Conservation (phyloP, 768 basidiomycete species). For the Agaricus subrufescens region DNA sequence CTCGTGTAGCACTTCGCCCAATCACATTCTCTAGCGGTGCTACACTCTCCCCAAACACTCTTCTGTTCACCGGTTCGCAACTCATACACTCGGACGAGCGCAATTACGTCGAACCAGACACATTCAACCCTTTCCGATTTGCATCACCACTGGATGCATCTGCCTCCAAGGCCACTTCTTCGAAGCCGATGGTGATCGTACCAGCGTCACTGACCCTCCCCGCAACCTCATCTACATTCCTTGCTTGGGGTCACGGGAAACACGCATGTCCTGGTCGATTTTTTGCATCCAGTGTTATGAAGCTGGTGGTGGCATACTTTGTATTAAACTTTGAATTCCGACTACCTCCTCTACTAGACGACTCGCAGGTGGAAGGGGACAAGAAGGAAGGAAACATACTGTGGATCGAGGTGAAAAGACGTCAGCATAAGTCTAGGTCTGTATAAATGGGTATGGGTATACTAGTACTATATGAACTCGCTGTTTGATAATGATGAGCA, state of each 20-base stretch:
- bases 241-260: slow-evolving; percentile 32
- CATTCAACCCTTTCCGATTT: slow-evolving; percentile 4
- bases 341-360: not conserved
- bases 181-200: not conserved
- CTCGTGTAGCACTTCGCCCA: slow-evolving; percentile 2
- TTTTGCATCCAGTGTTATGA: slow-evolving; percentile 13
- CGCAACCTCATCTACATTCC: slow-evolving; percentile 22
- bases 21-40: slow-evolving; percentile 9
- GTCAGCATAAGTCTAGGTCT: not conserved
- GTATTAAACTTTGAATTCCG: slow-evolving; percentile 5
- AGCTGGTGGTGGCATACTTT: slow-evolving; percentile 12
- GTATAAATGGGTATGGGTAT: not conserved
- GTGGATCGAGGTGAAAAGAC: slow-evolving; percentile 5
- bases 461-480: not conserved
- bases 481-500: not conserved
- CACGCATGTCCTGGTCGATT: slow-evolving; percentile 25
- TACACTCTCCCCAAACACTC: slow-evolving; percentile 1
- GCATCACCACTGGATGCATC: not conserved
- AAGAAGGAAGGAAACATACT: not conserved
- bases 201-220: slow-evolving; percentile 7
- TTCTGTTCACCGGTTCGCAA: slow-evolving; percentile 6
- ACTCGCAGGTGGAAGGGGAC: not conserved
- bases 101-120: not conserved
- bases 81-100: slow-evolving; percentile 1
- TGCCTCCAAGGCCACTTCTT: not conserved